These are phyloP conservation scores for Coniferiporia sulphurascens DNA, from an alignment of 1,284 basidiomycete genomes.

Conservation along the genomic window DNA sequence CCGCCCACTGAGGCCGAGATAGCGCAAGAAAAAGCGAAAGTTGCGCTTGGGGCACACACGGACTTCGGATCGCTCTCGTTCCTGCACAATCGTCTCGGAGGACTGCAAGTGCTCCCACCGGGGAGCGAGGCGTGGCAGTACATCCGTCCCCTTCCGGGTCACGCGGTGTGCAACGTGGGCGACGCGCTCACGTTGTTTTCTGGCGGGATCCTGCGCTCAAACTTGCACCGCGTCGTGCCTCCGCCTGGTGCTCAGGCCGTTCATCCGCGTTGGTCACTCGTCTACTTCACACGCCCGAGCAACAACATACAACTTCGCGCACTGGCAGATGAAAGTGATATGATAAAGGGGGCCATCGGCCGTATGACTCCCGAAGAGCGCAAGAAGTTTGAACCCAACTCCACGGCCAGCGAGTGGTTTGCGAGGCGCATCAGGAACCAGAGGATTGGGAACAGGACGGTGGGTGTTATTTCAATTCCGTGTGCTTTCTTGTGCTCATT, in stretches of 20 bases:
- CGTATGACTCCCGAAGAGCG: slow-evolving; percentile 9
- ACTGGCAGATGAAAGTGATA: slow-evolving; percentile 42
- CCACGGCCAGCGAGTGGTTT: slow-evolving; percentile 47
- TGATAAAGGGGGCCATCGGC: background rate
- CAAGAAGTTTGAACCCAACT: slow-evolving; percentile 15
- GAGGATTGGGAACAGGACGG: slow-evolving; percentile 41
- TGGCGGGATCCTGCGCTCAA: slow-evolving; percentile 53
- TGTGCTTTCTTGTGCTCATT: background rate
- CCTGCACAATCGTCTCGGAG: slow-evolving; percentile 66
- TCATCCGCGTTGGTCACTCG: slow-evolving; percentile 52
- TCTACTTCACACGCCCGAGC: slow-evolving; percentile 59
- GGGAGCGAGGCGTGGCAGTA: slow-evolving; percentile 65
- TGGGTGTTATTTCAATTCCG: slow-evolving; percentile 19
- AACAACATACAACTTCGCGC: slow-evolving; percentile 44
- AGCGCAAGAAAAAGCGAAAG: slow-evolving; percentile 27
- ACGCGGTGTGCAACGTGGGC: slow-evolving; percentile 58
- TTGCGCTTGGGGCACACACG: slow-evolving; percentile 47
- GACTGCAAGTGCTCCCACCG: slow-evolving; percentile 64
- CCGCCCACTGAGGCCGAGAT: background rate
- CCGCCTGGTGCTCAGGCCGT: slow-evolving; percentile 42
- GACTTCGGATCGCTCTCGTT: slow-evolving; percentile 52
- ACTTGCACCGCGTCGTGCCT: slow-evolving; percentile 47
- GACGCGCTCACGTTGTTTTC: slow-evolving; percentile 55
- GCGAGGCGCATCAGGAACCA: slow-evolving; percentile 40
- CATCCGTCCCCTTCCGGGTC: slow-evolving; percentile 55